phyloP scores from a whole-genome alignment of 345 rosid genomes.

The Capsella bursapastoris region DNA sequence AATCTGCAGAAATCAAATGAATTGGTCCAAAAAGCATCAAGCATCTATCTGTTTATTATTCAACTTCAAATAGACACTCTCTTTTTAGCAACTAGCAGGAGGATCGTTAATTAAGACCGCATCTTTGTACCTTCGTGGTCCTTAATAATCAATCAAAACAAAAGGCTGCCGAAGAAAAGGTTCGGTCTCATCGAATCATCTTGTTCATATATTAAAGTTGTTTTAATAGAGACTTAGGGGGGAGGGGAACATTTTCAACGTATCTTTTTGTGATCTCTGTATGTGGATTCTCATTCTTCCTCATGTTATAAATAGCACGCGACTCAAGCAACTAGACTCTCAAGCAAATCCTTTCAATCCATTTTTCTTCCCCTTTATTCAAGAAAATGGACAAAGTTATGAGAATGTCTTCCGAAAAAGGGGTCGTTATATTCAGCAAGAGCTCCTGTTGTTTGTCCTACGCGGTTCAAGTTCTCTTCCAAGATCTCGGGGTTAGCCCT shows the following conservation, averaged over 20 bases:
- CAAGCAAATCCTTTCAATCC: slow-evolving; percentile 8
- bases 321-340: slow-evolving; percentile 15
- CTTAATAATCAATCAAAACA: neutral
- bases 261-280: slow-evolving; percentile 20
- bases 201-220: slow-evolving; percentile 13
- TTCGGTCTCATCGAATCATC: slow-evolving; percentile 36
- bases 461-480: slow-evolving; percentile 70
- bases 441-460: slow-evolving; percentile 80
- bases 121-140: slow-evolving; percentile 35
- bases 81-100: slow-evolving; percentile 33
- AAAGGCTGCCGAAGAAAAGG: slow-evolving; percentile 25
- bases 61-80: slow-evolving; percentile 11
- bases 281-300: slow-evolving; percentile 36
- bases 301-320: slow-evolving; percentile 33
- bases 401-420: slow-evolving; percentile 62
- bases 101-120: slow-evolving; percentile 34
- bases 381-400: slow-evolving; percentile 60
- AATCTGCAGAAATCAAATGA: slow-evolving; percentile 27
- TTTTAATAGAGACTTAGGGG: neutral
- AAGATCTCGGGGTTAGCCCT: slow-evolving; percentile 70
- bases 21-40: slow-evolving; percentile 42
- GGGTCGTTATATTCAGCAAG: slow-evolving; percentile 80
- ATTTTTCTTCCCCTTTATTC: slow-evolving; percentile 5
- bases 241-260: slow-evolving; percentile 20
- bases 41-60: slow-evolving; percentile 15